A percentile compares a stretch with the other conserved stretches of the same genome.
Conservation (phyloP, 1,284 basidiomycete species). For the Sporisorium scitamineum region DNA sequence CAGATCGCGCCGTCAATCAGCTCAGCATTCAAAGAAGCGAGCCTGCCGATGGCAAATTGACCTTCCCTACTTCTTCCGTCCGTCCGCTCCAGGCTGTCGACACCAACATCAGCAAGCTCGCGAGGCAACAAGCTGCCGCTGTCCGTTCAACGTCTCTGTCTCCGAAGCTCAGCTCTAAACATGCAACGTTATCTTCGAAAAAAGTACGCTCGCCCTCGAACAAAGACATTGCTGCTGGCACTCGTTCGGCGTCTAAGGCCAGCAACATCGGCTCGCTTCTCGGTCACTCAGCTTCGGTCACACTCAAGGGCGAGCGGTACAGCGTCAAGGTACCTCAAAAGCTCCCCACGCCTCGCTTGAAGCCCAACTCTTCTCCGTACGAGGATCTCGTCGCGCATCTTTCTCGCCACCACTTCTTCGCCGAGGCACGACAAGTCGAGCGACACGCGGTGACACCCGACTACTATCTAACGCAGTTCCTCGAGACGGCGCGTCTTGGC, state of each 20-base stretch:
- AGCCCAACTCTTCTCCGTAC: conserved; percentile 40
- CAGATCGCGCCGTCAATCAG: conserved; percentile 12
- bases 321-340: conserved; percentile 41
- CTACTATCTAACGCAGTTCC: conserved; percentile 33
- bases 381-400: conserved; percentile 42
- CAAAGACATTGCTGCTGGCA: conserved; percentile 1
- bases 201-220: conserved; percentile 29
- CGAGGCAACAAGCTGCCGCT: conserved; percentile 7
- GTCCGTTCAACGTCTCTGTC: neutral
- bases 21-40: neutral
- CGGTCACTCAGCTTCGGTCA: conserved; percentile 17
- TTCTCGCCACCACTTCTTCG: conserved; percentile 35
- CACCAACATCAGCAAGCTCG: conserved; percentile 21
- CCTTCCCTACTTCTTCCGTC: neutral
- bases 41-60: neutral
- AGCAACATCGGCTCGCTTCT: conserved; percentile 6
- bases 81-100: conserved; percentile 29
- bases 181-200: neutral
- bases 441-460: conserved; percentile 25
- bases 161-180: conserved; percentile 10
- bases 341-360: conserved; percentile 31
- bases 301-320: conserved; percentile 31
- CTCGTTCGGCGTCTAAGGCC: conserved; percentile 6
- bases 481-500: conserved; percentile 32
- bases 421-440: conserved; percentile 28